Base-by-base conservation (phyloP, 192 early-diverging fungal species). In the Martensiomyces pterosporus region DNA sequence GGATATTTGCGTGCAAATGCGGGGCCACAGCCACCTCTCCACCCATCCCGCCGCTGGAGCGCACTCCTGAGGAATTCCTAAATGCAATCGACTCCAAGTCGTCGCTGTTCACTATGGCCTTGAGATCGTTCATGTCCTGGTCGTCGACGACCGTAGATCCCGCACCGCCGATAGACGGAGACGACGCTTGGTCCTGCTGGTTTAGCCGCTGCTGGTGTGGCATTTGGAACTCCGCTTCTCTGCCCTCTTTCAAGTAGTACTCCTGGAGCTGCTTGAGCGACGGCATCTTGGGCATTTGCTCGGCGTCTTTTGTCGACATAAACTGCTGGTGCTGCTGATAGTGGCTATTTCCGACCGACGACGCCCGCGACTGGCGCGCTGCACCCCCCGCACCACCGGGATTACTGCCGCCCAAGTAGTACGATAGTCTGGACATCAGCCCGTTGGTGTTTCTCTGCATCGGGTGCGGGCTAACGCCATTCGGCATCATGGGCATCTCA, bases 231-330 rank as follows among this genome's bases (percentile, higher is more conserved):
- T 21, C 2, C 52, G 22, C 38, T 21, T 29, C 37, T 13, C 14
- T 44, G 25, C 58, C 67, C 39, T 56, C 43, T 18, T 55, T 60
- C 60, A 72, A 23, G 48, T 72, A 72, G 36, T 72, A 44, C 33
- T 72, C 56, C 61, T 72, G 68, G 12, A 72, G 49, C 61, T 72
- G 68, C 57, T 64, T 72, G 8, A 72, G 56, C 48, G 68, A 60
- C 32, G 68, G 68, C 52, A 72, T 58, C 17, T 52, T 52, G 12
- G 61, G 32, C 27, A 32, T 44, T 5, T 32, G 14, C 16, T 47
- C 43, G 12, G 29, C 32, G 18, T 47, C 40, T 12, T 39, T 34
- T 14, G 47, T 27, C 2, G 26, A 32, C 29, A 32, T 32, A n/a
- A n/a, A n/a, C n/a, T n/a, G n/a, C n/a, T n/a, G n/a, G n/a, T n/a